A percentile compares a stretch with the other conserved stretches of the same genome.
Conservation (phyloP, 1,139 yeast species). For the Debaryomycetaceae sp. region DNA sequence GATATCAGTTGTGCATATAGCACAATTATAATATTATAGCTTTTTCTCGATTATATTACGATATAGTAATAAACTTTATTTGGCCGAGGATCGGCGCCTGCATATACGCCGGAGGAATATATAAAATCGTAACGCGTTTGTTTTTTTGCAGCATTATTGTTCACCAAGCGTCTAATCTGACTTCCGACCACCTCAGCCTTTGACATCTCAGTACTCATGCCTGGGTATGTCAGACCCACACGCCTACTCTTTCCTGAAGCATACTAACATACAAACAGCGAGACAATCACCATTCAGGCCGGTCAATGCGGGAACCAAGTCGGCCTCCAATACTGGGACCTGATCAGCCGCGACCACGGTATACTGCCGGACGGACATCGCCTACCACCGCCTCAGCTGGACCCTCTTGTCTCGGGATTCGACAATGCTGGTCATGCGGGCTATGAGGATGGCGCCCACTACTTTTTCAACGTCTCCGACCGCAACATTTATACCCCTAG, state of each 20-base stretch:
- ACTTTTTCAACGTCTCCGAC: constrained; percentile 74
- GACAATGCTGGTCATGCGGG: constrained; percentile 2
- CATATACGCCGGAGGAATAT: no score
- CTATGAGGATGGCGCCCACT: constrained; percentile 67
- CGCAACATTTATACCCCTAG: constrained; percentile 75
- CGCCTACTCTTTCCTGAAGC: neutral
- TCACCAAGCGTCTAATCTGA: no score
- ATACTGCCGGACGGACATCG: constrained; percentile 61
- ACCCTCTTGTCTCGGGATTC: constrained; percentile 6
- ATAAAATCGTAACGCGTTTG: no score
- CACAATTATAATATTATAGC: no score
- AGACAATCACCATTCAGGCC: constrained; percentile 33
- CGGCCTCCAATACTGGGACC: constrained; percentile 90
- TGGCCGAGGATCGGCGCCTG: no score
- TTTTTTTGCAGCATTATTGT: no score
- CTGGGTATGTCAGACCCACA: constrained; percentile 4
- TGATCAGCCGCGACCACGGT: constrained; percentile 81
- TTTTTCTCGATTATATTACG: no score
- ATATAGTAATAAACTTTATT: no score
- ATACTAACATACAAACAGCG: constrained; percentile 24
- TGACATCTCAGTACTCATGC: constrained; percentile 2
- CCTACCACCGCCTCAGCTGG: constrained; percentile 9
- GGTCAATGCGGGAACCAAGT: constrained; percentile 98
- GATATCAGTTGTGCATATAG: no score
- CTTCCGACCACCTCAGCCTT: no score